Conservation (phyloP, 192 early-diverging fungal species). For the Podila clonocystis region DNA sequence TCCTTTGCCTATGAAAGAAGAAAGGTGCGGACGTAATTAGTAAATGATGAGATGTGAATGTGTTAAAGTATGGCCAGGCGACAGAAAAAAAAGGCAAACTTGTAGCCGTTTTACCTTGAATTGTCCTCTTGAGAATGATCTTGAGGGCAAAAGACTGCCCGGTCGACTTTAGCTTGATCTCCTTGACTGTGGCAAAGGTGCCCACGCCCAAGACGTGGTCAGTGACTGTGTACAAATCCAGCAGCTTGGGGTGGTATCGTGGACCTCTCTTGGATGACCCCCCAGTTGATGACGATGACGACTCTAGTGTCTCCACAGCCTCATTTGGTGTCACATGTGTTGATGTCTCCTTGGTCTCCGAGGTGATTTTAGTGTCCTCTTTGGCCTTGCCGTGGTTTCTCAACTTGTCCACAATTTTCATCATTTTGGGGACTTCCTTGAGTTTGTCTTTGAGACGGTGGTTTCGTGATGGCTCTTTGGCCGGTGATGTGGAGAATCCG, state of each 20-base stretch:
- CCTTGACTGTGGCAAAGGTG: slow-evolving; percentile 74
- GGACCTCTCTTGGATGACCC: slow-evolving; percentile 1
- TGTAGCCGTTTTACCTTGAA: slow-evolving; percentile 26
- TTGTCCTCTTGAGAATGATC: slow-evolving; percentile 72
- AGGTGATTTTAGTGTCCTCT: background rate
- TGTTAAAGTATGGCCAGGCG: background rate
- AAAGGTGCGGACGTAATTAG: background rate
- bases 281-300: background rate
- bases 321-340: background rate
- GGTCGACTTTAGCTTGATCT: slow-evolving; percentile 67
- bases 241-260: slow-evolving; percentile 30
- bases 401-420: slow-evolving; percentile 29
- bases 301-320: background rate
- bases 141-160: slow-evolving; percentile 74
- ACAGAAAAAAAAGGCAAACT: background rate
- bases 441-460: background rate
- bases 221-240: slow-evolving; percentile 56
- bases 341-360: background rate
- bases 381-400: slow-evolving; percentile 2
- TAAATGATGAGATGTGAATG: background rate
- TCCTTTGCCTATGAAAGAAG: slow-evolving; percentile 49
- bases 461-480: background rate
- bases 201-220: slow-evolving; percentile 59
- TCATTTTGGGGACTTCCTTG: slow-evolving; percentile 17
- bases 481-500: background rate